These are phyloP conservation scores for Bacterosira constricta DNA, from an alignment of 108 stramenopile species.

Conservation along the genomic window DNA sequence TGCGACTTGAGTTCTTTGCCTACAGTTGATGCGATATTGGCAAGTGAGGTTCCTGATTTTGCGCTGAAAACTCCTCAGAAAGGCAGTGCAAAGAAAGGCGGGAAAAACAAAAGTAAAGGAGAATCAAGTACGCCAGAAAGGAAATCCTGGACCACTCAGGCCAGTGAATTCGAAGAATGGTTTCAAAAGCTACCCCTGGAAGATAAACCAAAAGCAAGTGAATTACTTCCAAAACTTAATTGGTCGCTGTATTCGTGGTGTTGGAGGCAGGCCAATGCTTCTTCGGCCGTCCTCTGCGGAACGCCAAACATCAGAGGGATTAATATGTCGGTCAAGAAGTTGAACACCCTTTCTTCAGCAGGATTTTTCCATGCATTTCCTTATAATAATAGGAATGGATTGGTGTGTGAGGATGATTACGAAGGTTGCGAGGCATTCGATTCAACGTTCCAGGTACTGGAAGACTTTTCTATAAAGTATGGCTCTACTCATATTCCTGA, in stretches of 20 bases:
- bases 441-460: conserved; percentile 18
- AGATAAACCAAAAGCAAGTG: conserved; percentile 6
- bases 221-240: conserved; percentile 4
- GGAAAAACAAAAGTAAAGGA: background rate
- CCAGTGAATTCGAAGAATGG: conserved; percentile 27
- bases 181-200: conserved; percentile 1
- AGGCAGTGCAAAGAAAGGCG: background rate
- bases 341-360: conserved; percentile 19
- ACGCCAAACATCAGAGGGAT: conserved; percentile 31
- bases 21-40: background rate
- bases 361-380: conserved; percentile 40
- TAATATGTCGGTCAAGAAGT: conserved; percentile 35
- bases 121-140: background rate
- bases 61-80: background rate
- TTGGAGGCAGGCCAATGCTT: conserved; percentile 32
- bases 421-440: conserved; percentile 29
- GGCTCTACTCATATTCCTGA: conserved; percentile 43
- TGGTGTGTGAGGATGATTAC: conserved; percentile 37
- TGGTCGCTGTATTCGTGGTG: conserved; percentile 41
- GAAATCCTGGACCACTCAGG: conserved; percentile 20
- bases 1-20: conserved; percentile 22
- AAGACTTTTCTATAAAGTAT: conserved; percentile 29
- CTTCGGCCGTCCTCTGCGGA: conserved; percentile 33
- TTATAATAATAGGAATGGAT: conserved; percentile 25
- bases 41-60: background rate